Evolutionary conservation across 495 filamentous ascomycete genomes (phyloP), one percentile per base, ranked within the genome.

Genomic region (Symbiotaphrina buchneri): DNA sequence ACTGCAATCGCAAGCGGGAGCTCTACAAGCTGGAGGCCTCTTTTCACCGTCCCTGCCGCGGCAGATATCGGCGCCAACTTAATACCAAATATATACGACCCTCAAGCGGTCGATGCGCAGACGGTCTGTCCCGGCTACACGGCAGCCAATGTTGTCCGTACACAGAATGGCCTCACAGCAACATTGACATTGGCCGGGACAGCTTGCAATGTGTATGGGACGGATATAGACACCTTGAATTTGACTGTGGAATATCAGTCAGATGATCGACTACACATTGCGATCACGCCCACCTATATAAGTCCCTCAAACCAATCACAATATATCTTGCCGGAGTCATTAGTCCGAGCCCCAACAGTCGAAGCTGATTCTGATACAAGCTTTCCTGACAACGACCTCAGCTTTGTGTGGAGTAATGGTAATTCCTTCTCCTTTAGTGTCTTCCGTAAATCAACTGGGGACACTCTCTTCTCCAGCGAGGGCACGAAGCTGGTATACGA

Each of bases 61-160:
- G 65, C 60, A 5, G 63, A 71, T 35, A 33, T 48, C 21, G 75
- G 74, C 23, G 59, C 48, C 13, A 52, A 58, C 11, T 37, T 81
- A 21, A 48, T 81, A 17, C 73, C 80, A 21, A 78, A 81, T 42
- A 63, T 84, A 42, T 40, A 68, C 25, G 77, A 84, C 39, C 70
- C 76, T 6, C 28, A 74, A 21, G 78, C 80, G 10, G 52, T 74
- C 30, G 53, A 81, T 46, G 63, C 72, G 1, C 81, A 87, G 46
- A 51, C 56, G 2, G 65, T 69, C 1, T 74, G 69, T 41, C 69
- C 69, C 14, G 69, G 69, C 1, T 74, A 74, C 41, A 65, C 41
- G 27, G 69, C 65, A 2, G 56, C 51, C 4, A 49, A 63, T 38
- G 53, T 71, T 8, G 33, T 54, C 20, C 39, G 52, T 8, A 58